These are phyloP conservation scores for Thielaviopsis punctulata DNA, from an alignment of 2,329 filamentous ascomycete species.

Conservation along the genomic window DNA sequence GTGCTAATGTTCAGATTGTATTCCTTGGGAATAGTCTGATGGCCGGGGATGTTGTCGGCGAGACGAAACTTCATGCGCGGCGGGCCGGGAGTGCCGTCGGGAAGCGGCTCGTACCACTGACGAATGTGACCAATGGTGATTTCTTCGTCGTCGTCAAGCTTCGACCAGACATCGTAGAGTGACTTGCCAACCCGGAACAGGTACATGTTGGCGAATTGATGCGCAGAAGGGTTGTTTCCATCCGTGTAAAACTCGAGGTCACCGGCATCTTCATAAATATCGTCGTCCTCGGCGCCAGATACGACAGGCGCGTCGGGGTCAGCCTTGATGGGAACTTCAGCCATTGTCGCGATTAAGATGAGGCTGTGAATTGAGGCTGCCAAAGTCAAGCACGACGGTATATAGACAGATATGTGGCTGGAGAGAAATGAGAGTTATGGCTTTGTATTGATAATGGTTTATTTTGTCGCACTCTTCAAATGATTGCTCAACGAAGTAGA, in stretches of 20 bases:
- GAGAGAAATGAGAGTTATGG: not conserved
- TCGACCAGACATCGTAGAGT: slow-evolving; percentile 62
- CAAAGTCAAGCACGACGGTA: not conserved
- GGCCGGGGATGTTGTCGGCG: slow-evolving; percentile 42
- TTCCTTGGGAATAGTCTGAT: slow-evolving; percentile 67
- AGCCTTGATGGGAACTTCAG: slow-evolving; percentile 24
- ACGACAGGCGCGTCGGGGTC: slow-evolving; percentile 26
- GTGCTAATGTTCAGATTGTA: slow-evolving; percentile 61
- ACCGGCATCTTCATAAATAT: slow-evolving; percentile 45
- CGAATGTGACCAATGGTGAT: slow-evolving; percentile 64
- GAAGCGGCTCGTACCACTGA: slow-evolving; percentile 34
- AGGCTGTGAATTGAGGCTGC: not conserved
- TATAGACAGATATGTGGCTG: not conserved
- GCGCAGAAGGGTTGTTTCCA: slow-evolving; percentile 18
- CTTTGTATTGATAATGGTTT: not conserved
- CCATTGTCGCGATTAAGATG: slow-evolving; percentile 3
- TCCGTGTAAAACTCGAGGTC: slow-evolving; percentile 38
- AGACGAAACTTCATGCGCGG: slow-evolving; percentile 49
- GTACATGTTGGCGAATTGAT: slow-evolving; percentile 33
- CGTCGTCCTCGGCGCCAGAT: slow-evolving; percentile 38
- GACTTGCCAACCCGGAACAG: slow-evolving; percentile 64
- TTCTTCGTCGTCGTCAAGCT: slow-evolving; percentile 61
- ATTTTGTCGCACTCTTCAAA: not conserved
- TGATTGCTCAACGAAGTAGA: not conserved
- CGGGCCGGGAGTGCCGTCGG: slow-evolving; percentile 13